Conservation (phyloP, 2,329 filamentous ascomycete species). For the Trichoderma aggressivum region DNA sequence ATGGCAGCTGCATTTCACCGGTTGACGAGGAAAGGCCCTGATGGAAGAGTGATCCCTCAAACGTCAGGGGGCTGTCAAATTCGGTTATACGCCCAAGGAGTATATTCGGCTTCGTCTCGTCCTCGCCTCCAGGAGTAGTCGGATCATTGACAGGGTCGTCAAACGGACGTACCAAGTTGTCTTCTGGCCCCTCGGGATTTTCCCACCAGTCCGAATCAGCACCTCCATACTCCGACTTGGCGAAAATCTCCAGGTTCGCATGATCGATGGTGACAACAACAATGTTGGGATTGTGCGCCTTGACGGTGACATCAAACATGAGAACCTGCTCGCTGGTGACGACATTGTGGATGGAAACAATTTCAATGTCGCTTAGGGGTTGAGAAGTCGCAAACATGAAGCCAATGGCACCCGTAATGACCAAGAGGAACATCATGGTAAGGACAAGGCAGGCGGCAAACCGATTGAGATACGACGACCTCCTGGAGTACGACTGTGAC, state of each 20-base stretch:
- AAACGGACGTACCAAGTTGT: conserved; percentile 24
- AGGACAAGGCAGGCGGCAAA: conserved; percentile 86
- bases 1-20: conserved; percentile 76
- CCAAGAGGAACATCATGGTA: conserved; percentile 74
- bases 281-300: conserved; percentile 88
- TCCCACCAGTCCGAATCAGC: conserved; percentile 61
- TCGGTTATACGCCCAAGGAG: conserved; percentile 82
- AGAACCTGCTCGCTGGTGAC: conserved; percentile 91
- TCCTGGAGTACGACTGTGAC: conserved; percentile 63
- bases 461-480: conserved; percentile 62
- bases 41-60: conserved; percentile 86
- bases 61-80: conserved; percentile 84
- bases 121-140: conserved; percentile 43
- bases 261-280: conserved; percentile 82
- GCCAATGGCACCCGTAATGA: conserved; percentile 79
- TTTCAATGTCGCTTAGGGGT: conserved; percentile 73
- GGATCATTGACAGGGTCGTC: conserved; percentile 38
- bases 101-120: conserved; percentile 68
- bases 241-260: conserved; percentile 89
- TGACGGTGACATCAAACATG: conserved; percentile 87
- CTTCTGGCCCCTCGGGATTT: conserved; percentile 29
- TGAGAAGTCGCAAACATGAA: conserved; percentile 92
- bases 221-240: conserved; percentile 87
- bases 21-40: conserved; percentile 68
- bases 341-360: conserved; percentile 81